Evolutionary conservation across 2,329 filamentous ascomycete genomes (phyloP).

Genomic region (Aureobasidium sp.): DNA sequence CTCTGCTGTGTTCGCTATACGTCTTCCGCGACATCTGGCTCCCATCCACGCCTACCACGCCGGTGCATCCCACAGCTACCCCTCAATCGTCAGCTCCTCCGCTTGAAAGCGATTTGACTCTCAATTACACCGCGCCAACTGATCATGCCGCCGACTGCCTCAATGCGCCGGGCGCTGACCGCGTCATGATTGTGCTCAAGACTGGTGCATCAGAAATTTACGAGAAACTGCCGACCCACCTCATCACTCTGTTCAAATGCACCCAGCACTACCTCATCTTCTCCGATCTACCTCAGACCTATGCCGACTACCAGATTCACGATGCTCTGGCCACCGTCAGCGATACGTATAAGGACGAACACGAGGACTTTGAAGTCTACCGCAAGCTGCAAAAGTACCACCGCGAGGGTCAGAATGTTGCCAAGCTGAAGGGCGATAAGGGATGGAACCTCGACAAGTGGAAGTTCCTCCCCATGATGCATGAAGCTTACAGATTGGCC

Average conservation of each 20-base stretch:
- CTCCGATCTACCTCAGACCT: slow-evolving; percentile 44
- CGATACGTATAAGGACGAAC: slow-evolving; percentile 22
- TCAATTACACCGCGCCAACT: neutral
- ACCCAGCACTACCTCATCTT: slow-evolving; percentile 38
- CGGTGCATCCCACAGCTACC: neutral
- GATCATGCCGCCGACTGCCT: slow-evolving; percentile 17
- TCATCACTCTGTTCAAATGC: slow-evolving; percentile 50
- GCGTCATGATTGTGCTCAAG: slow-evolving; percentile 52
- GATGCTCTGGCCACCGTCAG: slow-evolving; percentile 26
- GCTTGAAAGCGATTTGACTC: neutral
- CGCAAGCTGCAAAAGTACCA: slow-evolving; percentile 27
- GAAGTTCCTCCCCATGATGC: slow-evolving; percentile 52
- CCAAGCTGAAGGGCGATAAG: slow-evolving; percentile 27
- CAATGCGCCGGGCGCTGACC: slow-evolving; percentile 31
- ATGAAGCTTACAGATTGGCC: slow-evolving; percentile 42
- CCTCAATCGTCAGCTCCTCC: neutral
- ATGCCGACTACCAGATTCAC: slow-evolving; percentile 35
- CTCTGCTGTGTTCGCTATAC: slow-evolving; percentile 22
- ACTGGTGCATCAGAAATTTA: slow-evolving; percentile 53
- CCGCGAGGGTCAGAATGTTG: slow-evolving; percentile 26
- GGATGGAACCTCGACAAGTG: slow-evolving; percentile 52
- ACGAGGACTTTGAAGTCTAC: slow-evolving; percentile 31
- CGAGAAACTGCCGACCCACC: slow-evolving; percentile 51
- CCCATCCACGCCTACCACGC: slow-evolving; percentile 14
- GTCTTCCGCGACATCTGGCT: slow-evolving; percentile 25